These are phyloP conservation scores for Pyrenophora teres DNA, from an alignment of 2,329 filamentous ascomycete genomes.

Conservation along the genomic window DNA sequence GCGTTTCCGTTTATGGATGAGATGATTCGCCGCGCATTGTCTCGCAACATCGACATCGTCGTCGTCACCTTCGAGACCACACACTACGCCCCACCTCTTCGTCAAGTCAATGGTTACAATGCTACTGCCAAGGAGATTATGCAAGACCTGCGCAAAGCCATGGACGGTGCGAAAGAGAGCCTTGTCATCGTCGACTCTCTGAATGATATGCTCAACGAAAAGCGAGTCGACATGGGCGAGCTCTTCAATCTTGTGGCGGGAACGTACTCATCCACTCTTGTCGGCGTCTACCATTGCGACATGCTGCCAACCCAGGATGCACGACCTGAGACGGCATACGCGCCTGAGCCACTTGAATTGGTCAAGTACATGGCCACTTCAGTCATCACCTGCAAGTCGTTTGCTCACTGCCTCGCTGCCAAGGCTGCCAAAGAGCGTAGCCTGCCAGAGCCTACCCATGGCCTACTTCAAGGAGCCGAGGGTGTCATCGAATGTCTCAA, in stretches of 20 bases:
- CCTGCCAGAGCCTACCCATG: conserved; percentile 75
- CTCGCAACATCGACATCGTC: conserved; percentile 65
- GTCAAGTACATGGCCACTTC: conserved; percentile 88
- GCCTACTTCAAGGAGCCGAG: conserved; percentile 75
- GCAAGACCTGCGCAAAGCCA: conserved; percentile 20
- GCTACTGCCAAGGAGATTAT: conserved; percentile 61
- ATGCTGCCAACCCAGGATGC: conserved; percentile 60
- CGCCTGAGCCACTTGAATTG: conserved; percentile 64
- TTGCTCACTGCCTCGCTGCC: conserved; percentile 73
- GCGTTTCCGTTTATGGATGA: conserved; percentile 72
- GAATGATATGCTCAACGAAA: conserved; percentile 60
- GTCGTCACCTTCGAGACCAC: conserved; percentile 80
- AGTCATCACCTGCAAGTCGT: conserved; percentile 72
- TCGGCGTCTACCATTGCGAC: conserved; percentile 83
- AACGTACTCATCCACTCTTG: conserved; percentile 69
- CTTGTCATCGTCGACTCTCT: conserved; percentile 82
- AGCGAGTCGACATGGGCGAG: conserved; percentile 59
- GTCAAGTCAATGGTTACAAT: conserved; percentile 67
- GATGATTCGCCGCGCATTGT: conserved; percentile 69
- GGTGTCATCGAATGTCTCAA: conserved; percentile 74
- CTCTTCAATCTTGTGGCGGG: conserved; percentile 70
- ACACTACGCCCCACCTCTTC: conserved; percentile 65
- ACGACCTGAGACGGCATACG: conserved; percentile 48
- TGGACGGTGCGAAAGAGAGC: conserved; percentile 32
- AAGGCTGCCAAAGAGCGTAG: conserved; percentile 79